These are phyloP conservation scores for Epichloe baconii DNA, from an alignment of 2,329 filamentous ascomycete species.

Conservation along the genomic window DNA sequence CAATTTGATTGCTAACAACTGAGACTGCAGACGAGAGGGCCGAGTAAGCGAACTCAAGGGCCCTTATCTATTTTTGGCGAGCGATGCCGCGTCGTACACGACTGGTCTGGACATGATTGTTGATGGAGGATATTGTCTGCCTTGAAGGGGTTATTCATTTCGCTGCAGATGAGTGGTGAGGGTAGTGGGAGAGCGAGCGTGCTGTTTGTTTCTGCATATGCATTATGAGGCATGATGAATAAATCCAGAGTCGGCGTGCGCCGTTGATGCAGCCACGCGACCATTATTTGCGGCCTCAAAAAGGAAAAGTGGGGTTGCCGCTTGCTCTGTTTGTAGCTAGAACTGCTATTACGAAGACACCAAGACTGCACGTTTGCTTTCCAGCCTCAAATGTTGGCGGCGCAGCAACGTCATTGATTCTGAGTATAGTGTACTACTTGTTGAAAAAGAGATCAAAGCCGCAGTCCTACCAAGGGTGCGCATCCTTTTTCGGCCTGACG, in stretches of 20 bases:
- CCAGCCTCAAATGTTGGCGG: no score
- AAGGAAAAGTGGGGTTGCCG: no score
- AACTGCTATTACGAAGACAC: no score
- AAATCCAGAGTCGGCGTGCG: not conserved
- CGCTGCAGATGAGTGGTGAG: not conserved
- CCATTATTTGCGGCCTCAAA: no score
- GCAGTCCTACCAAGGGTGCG: no score
- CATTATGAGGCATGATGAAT: not conserved
- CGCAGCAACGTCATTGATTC: no score
- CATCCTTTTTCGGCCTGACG: no score
- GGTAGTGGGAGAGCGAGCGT: not conserved
- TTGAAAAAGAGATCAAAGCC: no score
- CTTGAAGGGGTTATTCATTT: conserved; percentile 18
- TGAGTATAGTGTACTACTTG: no score
- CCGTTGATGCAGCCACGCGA: no score
- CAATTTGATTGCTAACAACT: not conserved
- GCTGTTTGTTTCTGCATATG: not conserved
- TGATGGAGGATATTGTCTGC: conserved; percentile 58
- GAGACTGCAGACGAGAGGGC: conserved; percentile 46
- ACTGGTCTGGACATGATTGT: conserved; percentile 63
- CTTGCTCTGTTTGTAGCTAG: no score
- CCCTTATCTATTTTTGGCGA: conserved; percentile 68
- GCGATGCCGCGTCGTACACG: conserved; percentile 71
- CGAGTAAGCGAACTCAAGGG: conserved; percentile 66
- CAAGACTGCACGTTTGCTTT: no score